Percentiles rank a stretch among this genome's conserved stretches.
These are phyloP conservation scores for Chaetomium sp. DNA, from an alignment of 2,329 filamentous ascomycete species.

Conservation along the genomic window DNA sequence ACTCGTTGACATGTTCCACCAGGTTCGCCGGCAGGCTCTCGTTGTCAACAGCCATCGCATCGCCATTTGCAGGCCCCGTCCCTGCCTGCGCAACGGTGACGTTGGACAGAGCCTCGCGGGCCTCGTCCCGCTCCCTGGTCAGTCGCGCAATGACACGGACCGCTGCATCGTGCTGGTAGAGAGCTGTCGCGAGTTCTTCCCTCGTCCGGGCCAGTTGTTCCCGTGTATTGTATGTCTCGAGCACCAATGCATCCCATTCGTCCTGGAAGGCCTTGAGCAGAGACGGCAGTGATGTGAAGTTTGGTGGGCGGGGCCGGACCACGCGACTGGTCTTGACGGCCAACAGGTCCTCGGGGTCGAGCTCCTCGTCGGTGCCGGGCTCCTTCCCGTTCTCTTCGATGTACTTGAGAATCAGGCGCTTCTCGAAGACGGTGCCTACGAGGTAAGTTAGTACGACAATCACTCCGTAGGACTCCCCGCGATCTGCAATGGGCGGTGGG, in stretches of 20 bases:
- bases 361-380: conserved; percentile 83
- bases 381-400: conserved; percentile 92
- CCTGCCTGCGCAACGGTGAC: conserved; percentile 70
- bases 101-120: conserved; percentile 82
- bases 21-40: conserved; percentile 74
- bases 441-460: conserved; percentile 16
- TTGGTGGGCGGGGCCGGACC: conserved; percentile 86
- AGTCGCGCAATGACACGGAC: conserved; percentile 89
- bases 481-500: neutral
- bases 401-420: conserved; percentile 91
- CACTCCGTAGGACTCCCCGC: too few species aligned
- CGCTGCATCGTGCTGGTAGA: conserved; percentile 98
- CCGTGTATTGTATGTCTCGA: conserved; percentile 89
- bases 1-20: conserved; percentile 72
- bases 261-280: conserved; percentile 94
- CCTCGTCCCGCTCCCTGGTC: conserved; percentile 90
- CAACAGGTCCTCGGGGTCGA: conserved; percentile 82
- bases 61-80: conserved; percentile 59
- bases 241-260: conserved; percentile 92
- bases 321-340: conserved; percentile 81
- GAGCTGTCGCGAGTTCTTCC: conserved; percentile 87
- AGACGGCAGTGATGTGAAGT: conserved; percentile 93
- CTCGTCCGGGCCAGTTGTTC: conserved; percentile 87
- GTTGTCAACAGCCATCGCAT: conserved; percentile 91
- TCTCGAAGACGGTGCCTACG: conserved; percentile 86